Conservation (phyloP, 305 asterid species). For the Solanum hybrid region DNA sequence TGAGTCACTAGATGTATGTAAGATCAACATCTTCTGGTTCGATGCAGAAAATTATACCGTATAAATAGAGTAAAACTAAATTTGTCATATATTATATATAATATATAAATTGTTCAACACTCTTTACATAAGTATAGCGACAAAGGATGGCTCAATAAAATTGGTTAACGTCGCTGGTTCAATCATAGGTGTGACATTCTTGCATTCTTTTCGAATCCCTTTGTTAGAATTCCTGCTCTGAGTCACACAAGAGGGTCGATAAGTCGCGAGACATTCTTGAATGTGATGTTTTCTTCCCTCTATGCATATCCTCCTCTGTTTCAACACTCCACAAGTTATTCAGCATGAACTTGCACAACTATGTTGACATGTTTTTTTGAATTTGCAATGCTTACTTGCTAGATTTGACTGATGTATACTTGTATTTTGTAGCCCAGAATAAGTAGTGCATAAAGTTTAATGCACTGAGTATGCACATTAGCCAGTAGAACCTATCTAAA, state of each 20-base stretch:
- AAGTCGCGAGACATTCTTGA: not conserved
- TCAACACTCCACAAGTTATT: not conserved
- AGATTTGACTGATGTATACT: constrained; percentile 33
- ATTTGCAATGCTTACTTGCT: constrained; percentile 1
- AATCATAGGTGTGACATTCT: not conserved
- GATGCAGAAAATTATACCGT: not conserved
- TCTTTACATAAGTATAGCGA: not conserved
- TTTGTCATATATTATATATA: not conserved
- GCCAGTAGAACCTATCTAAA: constrained; percentile 72
- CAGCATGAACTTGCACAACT: not conserved
- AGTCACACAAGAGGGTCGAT: not conserved
- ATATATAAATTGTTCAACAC: not conserved
- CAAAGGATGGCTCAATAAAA: not conserved
- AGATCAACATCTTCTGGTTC: not conserved
- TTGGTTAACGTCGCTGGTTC: not conserved
- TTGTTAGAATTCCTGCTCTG: not conserved
- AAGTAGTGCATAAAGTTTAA: constrained; percentile 71
- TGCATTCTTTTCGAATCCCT: not conserved
- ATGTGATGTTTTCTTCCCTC: not conserved
- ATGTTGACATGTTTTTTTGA: not conserved
- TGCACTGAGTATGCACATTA: constrained; percentile 66
- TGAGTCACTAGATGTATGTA: not conserved
- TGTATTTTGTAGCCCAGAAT: constrained; percentile 71
- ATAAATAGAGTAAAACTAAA: not conserved
- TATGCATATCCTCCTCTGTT: not conserved